Conservation (phyloP, 2,329 filamentous ascomycete species). For the Lecanicillium sp. region DNA sequence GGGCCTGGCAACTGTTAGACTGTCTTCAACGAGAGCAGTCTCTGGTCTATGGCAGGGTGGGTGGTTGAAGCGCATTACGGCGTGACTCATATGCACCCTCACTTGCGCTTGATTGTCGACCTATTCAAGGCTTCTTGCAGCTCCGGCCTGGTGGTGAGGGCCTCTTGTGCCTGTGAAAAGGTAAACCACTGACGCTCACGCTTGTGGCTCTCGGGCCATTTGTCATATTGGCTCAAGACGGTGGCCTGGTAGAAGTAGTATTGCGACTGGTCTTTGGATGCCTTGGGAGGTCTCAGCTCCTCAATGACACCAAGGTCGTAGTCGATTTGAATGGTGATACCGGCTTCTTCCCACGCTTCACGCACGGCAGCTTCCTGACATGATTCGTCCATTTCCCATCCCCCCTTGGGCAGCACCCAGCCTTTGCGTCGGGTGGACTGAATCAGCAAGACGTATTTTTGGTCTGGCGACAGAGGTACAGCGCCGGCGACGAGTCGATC, state of each 20-base stretch:
- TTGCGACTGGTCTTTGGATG: conserved; percentile 51
- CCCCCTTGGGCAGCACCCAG: conserved; percentile 96
- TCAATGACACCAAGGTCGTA: conserved; percentile 80
- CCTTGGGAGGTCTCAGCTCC: conserved; percentile 75
- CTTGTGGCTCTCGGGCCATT: conserved; percentile 95
- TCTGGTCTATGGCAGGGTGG: no score
- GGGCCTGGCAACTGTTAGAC: no score
- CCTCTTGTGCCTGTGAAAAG: conserved; percentile 71
- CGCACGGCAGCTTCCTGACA: conserved; percentile 77
- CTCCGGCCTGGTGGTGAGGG: conserved; percentile 72
- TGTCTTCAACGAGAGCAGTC: no score
- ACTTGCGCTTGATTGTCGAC: conserved; percentile 54
- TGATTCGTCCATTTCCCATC: conserved; percentile 92
- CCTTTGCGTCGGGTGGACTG: conserved; percentile 84
- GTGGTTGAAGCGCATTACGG: no score
- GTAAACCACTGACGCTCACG: conserved; percentile 84
- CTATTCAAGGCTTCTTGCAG: conserved; percentile 78
- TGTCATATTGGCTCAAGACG: conserved; percentile 74
- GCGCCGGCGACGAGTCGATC: conserved; percentile 93
- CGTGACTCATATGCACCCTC: neutral
- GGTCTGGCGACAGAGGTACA: conserved; percentile 80
- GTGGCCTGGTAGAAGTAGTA: conserved; percentile 82
- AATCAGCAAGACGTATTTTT: conserved; percentile 82
- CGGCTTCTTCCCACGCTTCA: conserved; percentile 97
- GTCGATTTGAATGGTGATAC: conserved; percentile 76